Evolutionary conservation across 1,284 basidiomycete species (phyloP).

Genomic region (Volvariella surrecta): DNA sequence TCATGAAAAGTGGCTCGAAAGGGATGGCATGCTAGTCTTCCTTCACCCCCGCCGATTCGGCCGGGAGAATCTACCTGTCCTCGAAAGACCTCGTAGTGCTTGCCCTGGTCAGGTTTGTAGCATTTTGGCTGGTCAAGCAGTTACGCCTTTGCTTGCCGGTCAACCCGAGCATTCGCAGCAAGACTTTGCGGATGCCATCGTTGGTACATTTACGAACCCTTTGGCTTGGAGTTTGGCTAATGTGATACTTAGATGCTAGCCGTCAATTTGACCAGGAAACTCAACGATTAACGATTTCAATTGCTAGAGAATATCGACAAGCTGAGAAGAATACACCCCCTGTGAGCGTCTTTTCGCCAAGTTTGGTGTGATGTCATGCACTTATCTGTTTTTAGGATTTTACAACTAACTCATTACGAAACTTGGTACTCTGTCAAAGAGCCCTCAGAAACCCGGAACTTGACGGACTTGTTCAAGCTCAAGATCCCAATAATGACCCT

Average conservation of each 20-base stretch:
- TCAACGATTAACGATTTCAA: slow-evolving; percentile 40
- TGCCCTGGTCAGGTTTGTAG: slow-evolving; percentile 46
- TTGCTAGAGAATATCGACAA: slow-evolving; percentile 49
- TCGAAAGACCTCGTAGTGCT: slow-evolving; percentile 35
- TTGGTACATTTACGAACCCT: slow-evolving; percentile 28
- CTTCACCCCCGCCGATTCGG: slow-evolving; percentile 47
- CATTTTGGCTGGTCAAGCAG: slow-evolving; percentile 36
- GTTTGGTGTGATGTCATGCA: background rate
- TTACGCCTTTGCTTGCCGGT: slow-evolving; percentile 47
- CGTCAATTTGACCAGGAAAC: slow-evolving; percentile 44
- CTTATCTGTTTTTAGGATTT: slow-evolving; percentile 33
- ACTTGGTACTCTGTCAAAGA: slow-evolving; percentile 45
- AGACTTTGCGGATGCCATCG: slow-evolving; percentile 51
- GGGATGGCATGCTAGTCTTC: slow-evolving; percentile 32
- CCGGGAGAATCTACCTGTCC: slow-evolving; percentile 40
- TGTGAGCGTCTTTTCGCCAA: slow-evolving; percentile 20
- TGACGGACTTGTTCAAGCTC: slow-evolving; percentile 38
- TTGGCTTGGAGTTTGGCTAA: background rate
- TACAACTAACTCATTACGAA: slow-evolving; percentile 35
- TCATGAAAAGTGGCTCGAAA: slow-evolving; percentile 39
- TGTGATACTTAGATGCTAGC: slow-evolving; percentile 32
- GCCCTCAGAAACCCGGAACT: slow-evolving; percentile 39
- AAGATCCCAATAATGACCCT: slow-evolving; percentile 40
- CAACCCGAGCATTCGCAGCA: slow-evolving; percentile 52
- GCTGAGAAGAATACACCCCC: slow-evolving; percentile 58